These are phyloP conservation scores for Colletotrichum eremochloae DNA, from an alignment of 2,329 filamentous ascomycete species.

Conservation along the genomic window DNA sequence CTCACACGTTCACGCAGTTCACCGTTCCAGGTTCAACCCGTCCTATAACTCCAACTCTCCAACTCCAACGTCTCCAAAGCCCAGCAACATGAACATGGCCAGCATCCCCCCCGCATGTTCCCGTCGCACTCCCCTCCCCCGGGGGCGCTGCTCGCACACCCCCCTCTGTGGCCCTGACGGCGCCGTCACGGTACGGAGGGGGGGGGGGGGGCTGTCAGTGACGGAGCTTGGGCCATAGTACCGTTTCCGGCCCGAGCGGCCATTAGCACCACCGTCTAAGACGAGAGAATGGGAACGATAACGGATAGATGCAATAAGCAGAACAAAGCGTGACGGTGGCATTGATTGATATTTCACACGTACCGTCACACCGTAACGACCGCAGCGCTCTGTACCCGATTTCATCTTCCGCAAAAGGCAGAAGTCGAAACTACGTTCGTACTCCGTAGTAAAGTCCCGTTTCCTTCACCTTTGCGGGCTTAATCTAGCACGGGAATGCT, in stretches of 20 bases:
- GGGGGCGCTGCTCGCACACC: neutral
- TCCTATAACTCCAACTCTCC: neutral
- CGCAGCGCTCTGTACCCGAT: neutral
- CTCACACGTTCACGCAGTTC: neutral
- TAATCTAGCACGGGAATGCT: neutral
- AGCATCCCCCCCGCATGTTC: neutral
- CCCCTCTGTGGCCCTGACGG: neutral
- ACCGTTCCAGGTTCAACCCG: neutral
- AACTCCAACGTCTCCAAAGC: no score
- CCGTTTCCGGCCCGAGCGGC: neutral
- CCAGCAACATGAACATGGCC: neutral
- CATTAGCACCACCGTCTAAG: neutral
- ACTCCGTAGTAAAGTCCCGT: neutral
- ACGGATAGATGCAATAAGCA: slow-evolving; percentile 30
- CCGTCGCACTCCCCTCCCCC: neutral
- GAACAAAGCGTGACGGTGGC: neutral
- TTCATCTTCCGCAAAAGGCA: neutral
- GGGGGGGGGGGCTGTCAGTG: neutral
- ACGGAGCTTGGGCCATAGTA: slow-evolving; percentile 4
- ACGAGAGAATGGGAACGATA: neutral
- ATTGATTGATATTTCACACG: neutral
- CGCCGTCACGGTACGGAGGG: neutral
- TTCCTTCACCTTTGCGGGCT: neutral
- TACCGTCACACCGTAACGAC: neutral
- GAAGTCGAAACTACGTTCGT: neutral